These are phyloP conservation scores for Aegilops sharonensis DNA, from an alignment of 176 grass and related monocot genomes.

Conservation along the genomic window DNA sequence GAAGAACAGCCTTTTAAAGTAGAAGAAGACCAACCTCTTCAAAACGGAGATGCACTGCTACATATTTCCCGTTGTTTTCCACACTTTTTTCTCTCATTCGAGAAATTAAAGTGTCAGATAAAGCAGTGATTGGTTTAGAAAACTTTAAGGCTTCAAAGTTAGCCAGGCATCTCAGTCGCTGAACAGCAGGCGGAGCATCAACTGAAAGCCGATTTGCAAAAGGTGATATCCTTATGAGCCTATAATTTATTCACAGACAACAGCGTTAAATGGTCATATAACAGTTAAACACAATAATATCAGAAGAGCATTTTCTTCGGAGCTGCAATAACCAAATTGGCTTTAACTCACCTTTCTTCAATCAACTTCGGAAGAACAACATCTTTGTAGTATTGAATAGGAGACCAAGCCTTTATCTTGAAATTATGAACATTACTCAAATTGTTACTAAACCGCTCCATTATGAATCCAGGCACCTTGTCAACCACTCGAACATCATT, in stretches of 20 bases:
- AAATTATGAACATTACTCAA: slow-evolving; percentile 97
- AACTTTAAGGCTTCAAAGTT: slow-evolving; percentile 97
- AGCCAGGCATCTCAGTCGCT: slow-evolving; percentile 84
- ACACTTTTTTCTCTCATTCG: slow-evolving; percentile 82
- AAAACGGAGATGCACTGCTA: slow-evolving; percentile 96
- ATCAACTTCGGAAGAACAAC: slow-evolving; percentile 83
- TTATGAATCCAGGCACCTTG: slow-evolving; percentile 86
- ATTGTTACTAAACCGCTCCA: slow-evolving; percentile 90
- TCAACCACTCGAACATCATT: slow-evolving; percentile 85
- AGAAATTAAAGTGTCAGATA: slow-evolving; percentile 79
- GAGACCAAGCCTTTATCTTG: slow-evolving; percentile 97
- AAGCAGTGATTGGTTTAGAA: slow-evolving; percentile 74
- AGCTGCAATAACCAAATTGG: slow-evolving; percentile 19
- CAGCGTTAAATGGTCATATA: neutral
- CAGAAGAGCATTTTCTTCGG: neutral
- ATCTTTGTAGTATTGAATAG: slow-evolving; percentile 82
- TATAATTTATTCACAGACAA: slow-evolving; percentile 39
- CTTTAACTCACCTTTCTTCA: slow-evolving; percentile 81
- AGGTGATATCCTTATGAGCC: slow-evolving; percentile 94
- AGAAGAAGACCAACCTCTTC: slow-evolving; percentile 76
- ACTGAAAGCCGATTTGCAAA: slow-evolving; percentile 94
- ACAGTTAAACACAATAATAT: slow-evolving; percentile 12
- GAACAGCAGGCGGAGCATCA: slow-evolving; percentile 81
- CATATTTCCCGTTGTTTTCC: slow-evolving; percentile 72
- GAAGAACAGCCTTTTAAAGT: neutral